phyloP scores from a whole-genome alignment of 2,329 filamentous ascomycete genomes.

The Moelleriella libera region DNA sequence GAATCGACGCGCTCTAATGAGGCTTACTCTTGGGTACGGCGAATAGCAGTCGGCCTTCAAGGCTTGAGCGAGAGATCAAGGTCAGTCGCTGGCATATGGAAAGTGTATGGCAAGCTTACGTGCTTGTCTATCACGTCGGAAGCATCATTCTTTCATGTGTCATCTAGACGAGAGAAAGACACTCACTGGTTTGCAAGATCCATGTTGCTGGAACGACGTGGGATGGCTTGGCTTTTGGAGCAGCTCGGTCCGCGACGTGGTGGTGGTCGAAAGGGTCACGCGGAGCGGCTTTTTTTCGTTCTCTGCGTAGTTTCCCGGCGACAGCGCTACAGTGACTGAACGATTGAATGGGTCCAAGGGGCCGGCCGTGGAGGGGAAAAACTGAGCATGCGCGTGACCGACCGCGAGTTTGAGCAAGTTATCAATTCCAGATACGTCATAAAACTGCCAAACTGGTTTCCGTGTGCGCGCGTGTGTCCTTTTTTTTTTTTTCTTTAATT shows the following conservation, averaged over 20 bases:
- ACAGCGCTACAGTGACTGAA: too few relatives aligned
- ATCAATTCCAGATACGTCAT: not conserved
- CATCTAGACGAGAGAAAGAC: not conserved
- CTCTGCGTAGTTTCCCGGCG: too few relatives aligned
- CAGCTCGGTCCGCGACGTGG: too few relatives aligned
- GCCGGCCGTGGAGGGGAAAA: not conserved
- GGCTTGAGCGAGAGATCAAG: conserved; percentile 30
- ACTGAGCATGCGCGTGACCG: not conserved
- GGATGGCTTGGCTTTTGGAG: too few relatives aligned
- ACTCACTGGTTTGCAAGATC: not conserved
- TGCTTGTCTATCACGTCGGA: not conserved
- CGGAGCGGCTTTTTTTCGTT: too few relatives aligned
- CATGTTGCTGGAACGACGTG: not conserved
- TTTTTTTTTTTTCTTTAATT: not conserved
- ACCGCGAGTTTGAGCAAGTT: not conserved
- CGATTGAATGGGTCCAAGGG: not conserved
- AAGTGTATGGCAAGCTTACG: not conserved
- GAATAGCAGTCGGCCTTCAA: conserved; percentile 87
- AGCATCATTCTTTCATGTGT: not conserved
- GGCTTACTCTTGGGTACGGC: conserved; percentile 91
- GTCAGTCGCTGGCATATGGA: not conserved
- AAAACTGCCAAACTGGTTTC: not conserved
- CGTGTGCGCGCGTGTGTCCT: too few relatives aligned
- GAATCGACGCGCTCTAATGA: not conserved
- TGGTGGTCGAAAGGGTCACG: too few relatives aligned